Conservation (phyloP, 768 basidiomycete genomes). For the Boletus tylopilopsis region DNA sequence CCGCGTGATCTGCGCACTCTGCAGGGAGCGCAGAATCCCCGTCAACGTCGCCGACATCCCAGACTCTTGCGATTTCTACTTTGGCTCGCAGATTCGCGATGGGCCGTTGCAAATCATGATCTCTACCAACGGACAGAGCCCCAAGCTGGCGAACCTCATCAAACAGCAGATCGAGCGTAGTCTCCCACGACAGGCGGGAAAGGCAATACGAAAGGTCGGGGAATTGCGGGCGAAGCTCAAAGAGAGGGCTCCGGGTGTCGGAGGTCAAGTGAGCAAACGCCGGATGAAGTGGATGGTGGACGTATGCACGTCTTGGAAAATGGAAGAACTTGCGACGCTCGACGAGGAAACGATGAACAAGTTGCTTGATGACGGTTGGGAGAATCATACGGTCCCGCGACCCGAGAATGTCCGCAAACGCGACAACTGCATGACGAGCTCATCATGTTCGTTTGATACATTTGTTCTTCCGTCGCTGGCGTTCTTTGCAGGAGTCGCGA, state of each 20-base stretch:
- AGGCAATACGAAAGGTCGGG: constrained; percentile 79
- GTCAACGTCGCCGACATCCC: constrained; percentile 98
- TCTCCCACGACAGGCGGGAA: constrained; percentile 71
- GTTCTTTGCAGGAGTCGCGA: constrained; percentile 43
- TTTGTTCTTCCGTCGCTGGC: constrained; percentile 33
- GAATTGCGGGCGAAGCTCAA: constrained; percentile 67
- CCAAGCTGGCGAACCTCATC: constrained; percentile 85
- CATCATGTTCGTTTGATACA: constrained; percentile 7
- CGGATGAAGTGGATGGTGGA: constrained; percentile 93
- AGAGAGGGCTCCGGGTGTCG: constrained; percentile 77
- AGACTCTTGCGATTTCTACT: constrained; percentile 95
- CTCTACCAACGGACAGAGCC: constrained; percentile 91
- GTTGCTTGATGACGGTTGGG: constrained; percentile 86
- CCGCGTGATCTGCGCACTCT: constrained; percentile 65
- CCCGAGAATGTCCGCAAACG: constrained; percentile 35
- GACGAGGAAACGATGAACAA: constrained; percentile 60
- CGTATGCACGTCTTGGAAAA: constrained; percentile 79
- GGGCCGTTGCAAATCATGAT: constrained; percentile 96
- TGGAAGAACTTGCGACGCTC: constrained; percentile 74
- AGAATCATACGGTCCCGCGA: constrained; percentile 49
- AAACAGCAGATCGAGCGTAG: constrained; percentile 60
- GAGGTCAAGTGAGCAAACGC: constrained; percentile 67
- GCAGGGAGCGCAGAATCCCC: constrained; percentile 67
- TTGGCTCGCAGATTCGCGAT: constrained; percentile 87
- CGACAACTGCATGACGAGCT: background rate